Evolutionary conservation across 2,329 filamentous ascomycete species (phyloP), one percentile per base, ranked within the genome.

Genomic region (Aspergillus vadensis): DNA sequence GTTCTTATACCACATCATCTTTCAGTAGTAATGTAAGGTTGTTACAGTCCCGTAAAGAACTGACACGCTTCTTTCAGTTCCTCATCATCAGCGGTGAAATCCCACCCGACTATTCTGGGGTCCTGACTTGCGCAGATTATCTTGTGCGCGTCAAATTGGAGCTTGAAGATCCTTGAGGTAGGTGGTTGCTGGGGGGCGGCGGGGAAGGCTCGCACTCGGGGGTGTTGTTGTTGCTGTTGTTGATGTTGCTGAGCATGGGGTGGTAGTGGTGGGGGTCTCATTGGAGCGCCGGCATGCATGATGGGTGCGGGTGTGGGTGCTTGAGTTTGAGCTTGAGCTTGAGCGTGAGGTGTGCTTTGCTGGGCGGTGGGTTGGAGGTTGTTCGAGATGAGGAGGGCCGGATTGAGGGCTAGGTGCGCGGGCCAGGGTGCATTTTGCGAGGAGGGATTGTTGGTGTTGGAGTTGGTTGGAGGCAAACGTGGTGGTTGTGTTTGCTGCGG

Each of bases 41-140:
- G 57, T 74, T 61, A 79, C 56, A 78, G 65, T 3, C 74, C 68
- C 56, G 83, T 87, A 73, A 96, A 97, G 72, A 96, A 96, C 38
- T 85, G 84, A 65, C 87, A 86, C 6, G 89, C 91, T 72, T 91
- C 88, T 58, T 91, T 86, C 56, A 97, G 85, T 67, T 96, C 90
- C 58, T 85, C 77, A 66, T 99, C 93, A 4, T 87, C 89, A 67
- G 92, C 91, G 61, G 92, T 95, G 82, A 98, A 99, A 76, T 99
- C 95, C 95, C 95, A 99, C 0, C 93, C 95, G 0, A 98, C 92
- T 71, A 99, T 98, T 15, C 90, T 87, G 41, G 88, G 88, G 59
- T 95, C 92, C 75, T 98, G 93, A 65, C 91, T 95, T 74, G 94
- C 97, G 79, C 93, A 97, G 57, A 99, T 90, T 67, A 99, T 96